A percentile compares a stretch with the other conserved stretches of the same genome.
Evolutionary conservation across 805 yeast genomes (phyloP).

Genomic region (Candida maris): DNA sequence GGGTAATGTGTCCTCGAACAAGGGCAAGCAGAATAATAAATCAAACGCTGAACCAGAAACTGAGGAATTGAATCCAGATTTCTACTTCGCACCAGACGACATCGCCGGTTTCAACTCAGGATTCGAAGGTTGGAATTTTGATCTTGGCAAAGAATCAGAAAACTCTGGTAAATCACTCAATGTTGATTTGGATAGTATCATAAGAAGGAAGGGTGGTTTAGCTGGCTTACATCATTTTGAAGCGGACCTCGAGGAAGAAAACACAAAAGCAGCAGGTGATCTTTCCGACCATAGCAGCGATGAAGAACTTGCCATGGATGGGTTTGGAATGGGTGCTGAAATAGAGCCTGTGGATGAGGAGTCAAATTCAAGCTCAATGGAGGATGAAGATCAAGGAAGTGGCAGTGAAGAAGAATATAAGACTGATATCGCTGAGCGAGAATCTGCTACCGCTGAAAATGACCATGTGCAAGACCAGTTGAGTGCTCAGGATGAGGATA

Average conservation of each 20-base stretch:
- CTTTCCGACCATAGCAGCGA: conserved; percentile 29
- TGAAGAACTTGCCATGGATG: conserved; percentile 40
- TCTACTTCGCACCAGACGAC: conserved; percentile 65
- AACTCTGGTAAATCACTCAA: conserved; percentile 39
- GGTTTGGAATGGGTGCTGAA: conserved; percentile 36
- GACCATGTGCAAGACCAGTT: conserved; percentile 31
- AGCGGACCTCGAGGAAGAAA: conserved; percentile 32
- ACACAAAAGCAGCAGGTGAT: neutral
- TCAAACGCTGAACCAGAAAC: conserved; percentile 25
- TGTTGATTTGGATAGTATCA: conserved; percentile 85
- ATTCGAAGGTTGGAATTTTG: conserved; percentile 85
- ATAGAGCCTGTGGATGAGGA: neutral
- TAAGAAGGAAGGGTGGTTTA: conserved; percentile 78
- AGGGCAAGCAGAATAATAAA: conserved; percentile 22
- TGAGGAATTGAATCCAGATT: conserved; percentile 67
- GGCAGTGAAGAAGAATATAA: conserved; percentile 25
- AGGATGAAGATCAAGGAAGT: conserved; percentile 31
- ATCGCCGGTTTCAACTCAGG: conserved; percentile 30
- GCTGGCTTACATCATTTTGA: conserved; percentile 24
- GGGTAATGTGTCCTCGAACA: conserved; percentile 8
- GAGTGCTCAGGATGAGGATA: conserved; percentile 32
- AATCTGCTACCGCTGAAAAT: conserved; percentile 23
- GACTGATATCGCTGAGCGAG: neutral
- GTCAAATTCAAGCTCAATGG: conserved; percentile 1
- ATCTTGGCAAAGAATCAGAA: conserved; percentile 38